Evolutionary conservation across 805 yeast species (phyloP).

Genomic region (Metschnikowia lunata): DNA sequence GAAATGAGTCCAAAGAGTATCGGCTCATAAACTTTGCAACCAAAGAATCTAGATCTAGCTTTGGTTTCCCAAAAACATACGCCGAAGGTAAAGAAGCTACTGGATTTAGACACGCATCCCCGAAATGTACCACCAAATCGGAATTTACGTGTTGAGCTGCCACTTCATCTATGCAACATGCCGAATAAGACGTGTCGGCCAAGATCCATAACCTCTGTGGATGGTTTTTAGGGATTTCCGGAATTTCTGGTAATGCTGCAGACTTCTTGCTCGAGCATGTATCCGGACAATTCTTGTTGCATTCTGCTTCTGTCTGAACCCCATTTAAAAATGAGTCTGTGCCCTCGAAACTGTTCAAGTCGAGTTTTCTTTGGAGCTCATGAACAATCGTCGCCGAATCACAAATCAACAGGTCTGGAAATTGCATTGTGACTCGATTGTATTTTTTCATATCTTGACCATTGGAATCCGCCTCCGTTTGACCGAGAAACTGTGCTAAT

Average conservation of each 20-base stretch:
- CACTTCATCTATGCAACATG: constrained; percentile 95
- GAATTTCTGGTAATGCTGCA: neutral
- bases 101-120: constrained; percentile 88
- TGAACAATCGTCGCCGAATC: constrained; percentile 74
- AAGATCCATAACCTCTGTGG: constrained; percentile 63
- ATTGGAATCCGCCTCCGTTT: constrained; percentile 18
- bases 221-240: neutral
- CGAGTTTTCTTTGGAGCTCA: constrained; percentile 41
- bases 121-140: constrained; percentile 86
- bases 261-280: neutral
- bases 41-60: constrained; percentile 41
- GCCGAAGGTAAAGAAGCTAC: constrained; percentile 68
- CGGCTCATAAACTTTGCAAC: constrained; percentile 37
- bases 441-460: constrained; percentile 24
- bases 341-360: neutral
- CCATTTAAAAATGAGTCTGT: neutral
- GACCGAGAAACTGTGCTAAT: constrained; percentile 37
- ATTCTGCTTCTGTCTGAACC: neutral
- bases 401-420: constrained; percentile 75
- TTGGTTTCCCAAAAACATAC: constrained; percentile 74
- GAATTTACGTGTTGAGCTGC: constrained; percentile 91
- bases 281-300: neutral
- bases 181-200: constrained; percentile 93
- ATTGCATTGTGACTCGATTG: constrained; percentile 72
- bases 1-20: constrained; percentile 29